Evolutionary conservation across 1,139 yeast species (phyloP).

Genomic region (Yamadazyma sp.): DNA sequence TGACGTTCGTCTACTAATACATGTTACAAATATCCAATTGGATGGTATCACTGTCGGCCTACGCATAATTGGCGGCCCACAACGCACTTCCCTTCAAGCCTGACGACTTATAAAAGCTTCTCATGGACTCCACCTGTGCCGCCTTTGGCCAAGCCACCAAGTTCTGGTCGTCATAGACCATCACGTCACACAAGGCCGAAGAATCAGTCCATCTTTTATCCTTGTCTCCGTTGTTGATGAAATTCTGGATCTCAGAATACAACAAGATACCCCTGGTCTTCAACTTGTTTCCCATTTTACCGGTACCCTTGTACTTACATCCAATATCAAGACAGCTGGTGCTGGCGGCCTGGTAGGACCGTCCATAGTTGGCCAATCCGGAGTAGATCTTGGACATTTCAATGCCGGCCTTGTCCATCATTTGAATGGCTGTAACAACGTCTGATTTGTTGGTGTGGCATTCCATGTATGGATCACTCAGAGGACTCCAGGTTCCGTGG

Average conservation of each 20-base stretch:
- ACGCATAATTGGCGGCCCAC: constrained; percentile 16
- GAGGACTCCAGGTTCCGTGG: constrained; percentile 16
- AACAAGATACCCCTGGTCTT: constrained; percentile 15
- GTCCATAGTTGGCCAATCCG: constrained; percentile 21
- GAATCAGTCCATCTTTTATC: constrained; percentile 15
- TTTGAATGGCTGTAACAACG: constrained; percentile 11
- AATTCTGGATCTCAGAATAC: constrained; percentile 13
- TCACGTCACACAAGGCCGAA: constrained; percentile 16
- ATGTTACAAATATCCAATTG: too few relatives aligned
- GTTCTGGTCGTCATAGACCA: constrained; percentile 15
- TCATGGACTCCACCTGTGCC: constrained; percentile 11
- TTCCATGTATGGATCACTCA: constrained; percentile 5
- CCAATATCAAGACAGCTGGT: constrained; percentile 10
- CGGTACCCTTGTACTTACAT: constrained; percentile 5
- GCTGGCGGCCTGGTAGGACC: constrained; percentile 10
- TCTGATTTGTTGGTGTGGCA: constrained; percentile 16
- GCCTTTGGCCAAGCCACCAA: constrained; percentile 19
- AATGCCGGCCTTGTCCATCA: constrained; percentile 21
- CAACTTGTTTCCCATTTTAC: constrained; percentile 5
- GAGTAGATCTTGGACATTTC: constrained; percentile 18
- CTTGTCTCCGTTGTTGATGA: constrained; percentile 8
- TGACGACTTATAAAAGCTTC: constrained; percentile 11
- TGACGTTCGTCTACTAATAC: too few relatives aligned
- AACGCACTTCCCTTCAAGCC: constrained; percentile 18
- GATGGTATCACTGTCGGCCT: too few relatives aligned